Conservation (phyloP, 352 stramenopile species). For the Globisporangium alternatum region DNA sequence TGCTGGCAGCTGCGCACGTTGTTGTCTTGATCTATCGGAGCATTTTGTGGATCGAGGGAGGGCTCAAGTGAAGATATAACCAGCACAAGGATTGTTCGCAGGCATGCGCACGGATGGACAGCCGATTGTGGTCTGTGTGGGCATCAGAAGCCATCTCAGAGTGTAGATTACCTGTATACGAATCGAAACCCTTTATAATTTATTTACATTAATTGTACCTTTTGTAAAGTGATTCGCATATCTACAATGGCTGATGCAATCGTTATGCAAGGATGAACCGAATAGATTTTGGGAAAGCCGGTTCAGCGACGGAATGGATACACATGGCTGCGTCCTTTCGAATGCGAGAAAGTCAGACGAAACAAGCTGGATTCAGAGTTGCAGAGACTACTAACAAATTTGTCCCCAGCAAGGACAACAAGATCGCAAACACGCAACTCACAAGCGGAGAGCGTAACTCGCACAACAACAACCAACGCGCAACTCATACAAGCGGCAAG, state of each 20-base stretch:
- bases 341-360: neutral
- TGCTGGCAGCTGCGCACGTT: neutral
- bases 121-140: neutral
- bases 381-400: neutral
- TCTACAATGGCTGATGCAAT: neutral
- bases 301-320: slow-evolving; percentile 8
- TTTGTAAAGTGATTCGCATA: too few relatives aligned
- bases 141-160: neutral
- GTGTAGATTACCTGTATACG: neutral
- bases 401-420: neutral
- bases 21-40: neutral
- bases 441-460: neutral
- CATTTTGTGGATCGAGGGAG: neutral
- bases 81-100: neutral
- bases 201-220: neutral
- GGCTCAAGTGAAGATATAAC: neutral
- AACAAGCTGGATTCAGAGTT: neutral
- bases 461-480: too few relatives aligned
- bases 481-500: too few relatives aligned
- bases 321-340: neutral
- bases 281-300: neutral
- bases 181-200: neutral
- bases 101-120: neutral
- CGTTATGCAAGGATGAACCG: neutral
- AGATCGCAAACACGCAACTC: neutral